Conservation (phyloP, 2,329 filamentous ascomycete genomes). For the Ramichloridium luteum region DNA sequence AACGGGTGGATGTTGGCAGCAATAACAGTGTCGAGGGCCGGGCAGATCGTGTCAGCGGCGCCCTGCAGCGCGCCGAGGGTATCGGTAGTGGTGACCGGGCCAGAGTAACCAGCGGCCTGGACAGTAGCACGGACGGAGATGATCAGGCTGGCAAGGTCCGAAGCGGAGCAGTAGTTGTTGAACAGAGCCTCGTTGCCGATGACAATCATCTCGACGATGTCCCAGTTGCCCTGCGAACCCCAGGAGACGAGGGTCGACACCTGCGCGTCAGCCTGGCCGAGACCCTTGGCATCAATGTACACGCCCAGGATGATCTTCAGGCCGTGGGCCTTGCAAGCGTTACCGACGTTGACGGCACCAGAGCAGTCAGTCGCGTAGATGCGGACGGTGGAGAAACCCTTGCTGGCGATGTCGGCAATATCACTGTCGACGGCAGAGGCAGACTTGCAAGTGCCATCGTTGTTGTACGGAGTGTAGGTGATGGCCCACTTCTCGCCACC, state of each 20-base stretch:
- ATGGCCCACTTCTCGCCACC: slow-evolving; percentile 35
- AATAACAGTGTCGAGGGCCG: slow-evolving; percentile 61
- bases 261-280: slow-evolving; percentile 53
- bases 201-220: slow-evolving; percentile 64
- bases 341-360: slow-evolving; percentile 63
- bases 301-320: slow-evolving; percentile 77
- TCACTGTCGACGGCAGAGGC: slow-evolving; percentile 28
- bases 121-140: slow-evolving; percentile 51
- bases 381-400: slow-evolving; percentile 54
- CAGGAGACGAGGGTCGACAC: slow-evolving; percentile 60
- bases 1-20: slow-evolving; percentile 85
- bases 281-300: slow-evolving; percentile 57
- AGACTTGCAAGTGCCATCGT: slow-evolving; percentile 32
- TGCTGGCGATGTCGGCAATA: slow-evolving; percentile 30
- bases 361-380: slow-evolving; percentile 89
- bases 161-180: slow-evolving; percentile 53
- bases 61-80: slow-evolving; percentile 64
- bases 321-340: slow-evolving; percentile 52
- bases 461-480: slow-evolving; percentile 38
- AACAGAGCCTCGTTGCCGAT: slow-evolving; percentile 87
- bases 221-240: slow-evolving; percentile 57
- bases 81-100: slow-evolving; percentile 74
- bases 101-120: slow-evolving; percentile 46
- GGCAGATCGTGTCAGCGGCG: slow-evolving; percentile 53
- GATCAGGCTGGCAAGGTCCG: slow-evolving; percentile 60